Evolutionary conservation across 345 rosid genomes (phyloP), one percentile per base, ranked within the genome.

Genomic region (Barbarea vulgaris): DNA sequence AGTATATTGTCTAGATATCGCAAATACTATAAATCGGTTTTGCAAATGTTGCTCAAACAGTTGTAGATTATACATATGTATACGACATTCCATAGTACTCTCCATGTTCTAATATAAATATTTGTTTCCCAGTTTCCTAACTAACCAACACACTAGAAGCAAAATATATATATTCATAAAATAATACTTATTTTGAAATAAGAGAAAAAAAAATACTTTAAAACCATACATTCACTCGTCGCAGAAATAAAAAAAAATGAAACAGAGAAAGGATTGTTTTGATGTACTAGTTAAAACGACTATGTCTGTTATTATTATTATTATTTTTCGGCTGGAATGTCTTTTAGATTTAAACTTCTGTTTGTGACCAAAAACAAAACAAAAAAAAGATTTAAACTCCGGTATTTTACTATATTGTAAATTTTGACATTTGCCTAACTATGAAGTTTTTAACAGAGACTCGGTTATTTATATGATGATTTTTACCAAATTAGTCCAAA

Each of bases 401-500:
- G 7, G 3, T 17, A 42, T 46, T 46, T 6, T n/a, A 42, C 15
- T 44, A 15, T 46, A 31, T 31, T 31, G 7, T 31, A 6, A 31
- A 6, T 7, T 5, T 31, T 31, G 34, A 31, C 34, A 31, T 31
- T 31, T 31, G 1, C 7, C 9, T 31, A 24, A 25, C 9, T 7
- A 24, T 27, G 5, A 24, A 25, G 17, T n/a, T 31, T 57, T 33
- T 18, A 57, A 12, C 42, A 17, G 36, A 57, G 25, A 33, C 9
- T 17, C 25, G 42, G n/a, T 57, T 9, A 57, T 17, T 4, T 9
- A 9, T 17, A n/a, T 31, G 24, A 31, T 57, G 21, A 31, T 17
- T 47, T 75, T 36, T 48, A 34, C 60, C 33, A 15, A 56, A 37
- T 17, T 30, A 64, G 63, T 52, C 50, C n/a, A 57, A 46, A 12